Conservation (phyloP, 73 alveolate species). For the Stentor coeruleus region DNA sequence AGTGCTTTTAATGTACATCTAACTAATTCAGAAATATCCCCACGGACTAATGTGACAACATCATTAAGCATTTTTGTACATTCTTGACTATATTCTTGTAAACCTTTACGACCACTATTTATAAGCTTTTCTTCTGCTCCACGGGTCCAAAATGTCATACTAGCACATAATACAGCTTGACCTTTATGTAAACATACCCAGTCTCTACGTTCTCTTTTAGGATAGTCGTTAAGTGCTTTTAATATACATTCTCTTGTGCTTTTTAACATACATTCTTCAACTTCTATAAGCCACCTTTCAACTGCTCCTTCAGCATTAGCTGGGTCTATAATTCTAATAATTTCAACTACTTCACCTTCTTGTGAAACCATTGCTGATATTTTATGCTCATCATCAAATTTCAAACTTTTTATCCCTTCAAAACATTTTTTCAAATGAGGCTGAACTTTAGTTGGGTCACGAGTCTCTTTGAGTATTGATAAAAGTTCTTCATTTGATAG, state of each 20-base stretch:
- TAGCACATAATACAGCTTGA: conserved; percentile 35
- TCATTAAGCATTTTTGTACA: conserved; percentile 61
- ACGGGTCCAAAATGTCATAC: conserved; percentile 32
- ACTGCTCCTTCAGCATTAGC: conserved; percentile 88
- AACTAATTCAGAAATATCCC: conserved; percentile 74
- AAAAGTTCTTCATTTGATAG: conserved; percentile 65
- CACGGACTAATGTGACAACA: conserved; percentile 90
- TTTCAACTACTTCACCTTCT: conserved; percentile 95
- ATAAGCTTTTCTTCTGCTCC: conserved; percentile 11
- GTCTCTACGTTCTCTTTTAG: conserved; percentile 64
- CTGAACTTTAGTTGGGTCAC: conserved; percentile 96
- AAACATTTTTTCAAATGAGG: conserved; percentile 99
- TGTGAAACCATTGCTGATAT: conserved; percentile 95
- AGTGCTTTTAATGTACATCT: conserved; percentile 91
- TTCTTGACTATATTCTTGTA: no score
- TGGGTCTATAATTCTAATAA: conserved; percentile 81
- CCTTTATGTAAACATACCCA: conserved; percentile 65
- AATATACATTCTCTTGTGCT: conserved; percentile 74
- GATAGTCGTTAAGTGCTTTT: conserved; percentile 73
- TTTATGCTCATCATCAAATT: conserved; percentile 90
- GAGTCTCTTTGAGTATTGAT: conserved; percentile 84
- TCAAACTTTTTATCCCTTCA: conserved; percentile 88
- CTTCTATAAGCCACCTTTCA: conserved; percentile 86
- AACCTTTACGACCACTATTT: not conserved
- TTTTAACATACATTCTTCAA: conserved; percentile 80